Percentiles rank a stretch among this genome's conserved stretches.
Evolutionary conservation across 2,329 filamentous ascomycete species (phyloP).

Genomic region (Exophiala mesophila): DNA sequence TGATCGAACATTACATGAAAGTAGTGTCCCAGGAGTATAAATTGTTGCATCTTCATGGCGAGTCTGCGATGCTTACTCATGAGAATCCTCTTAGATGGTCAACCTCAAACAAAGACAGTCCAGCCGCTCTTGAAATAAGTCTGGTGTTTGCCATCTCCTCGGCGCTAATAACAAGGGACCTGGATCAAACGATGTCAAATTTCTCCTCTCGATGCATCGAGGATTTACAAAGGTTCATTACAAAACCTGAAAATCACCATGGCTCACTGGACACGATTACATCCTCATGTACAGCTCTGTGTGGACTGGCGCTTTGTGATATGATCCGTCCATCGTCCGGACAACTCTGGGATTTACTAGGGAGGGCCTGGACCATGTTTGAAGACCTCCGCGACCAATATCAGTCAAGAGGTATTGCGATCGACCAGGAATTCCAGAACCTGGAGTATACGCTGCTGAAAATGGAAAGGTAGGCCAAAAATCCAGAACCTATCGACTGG

Average conservation of each 20-base stretch:
- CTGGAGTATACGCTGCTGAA: conserved; percentile 8
- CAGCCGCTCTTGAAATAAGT: conserved; percentile 2
- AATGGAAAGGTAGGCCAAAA: conserved; percentile 8
- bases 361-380: conserved; percentile 8
- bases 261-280: neutral
- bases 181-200: conserved; percentile 7
- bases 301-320: conserved; percentile 12
- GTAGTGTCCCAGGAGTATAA: conserved; percentile 5
- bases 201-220: conserved; percentile 3
- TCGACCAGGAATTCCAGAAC: conserved; percentile 3
- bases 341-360: conserved; percentile 13
- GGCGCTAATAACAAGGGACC: conserved; percentile 10
- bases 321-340: conserved; percentile 8
- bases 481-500: too few relatives aligned
- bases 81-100: conserved; percentile 14
- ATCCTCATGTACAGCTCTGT: conserved; percentile 11
- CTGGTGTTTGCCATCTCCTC: conserved; percentile 15
- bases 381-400: conserved; percentile 10
- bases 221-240: conserved; percentile 5
- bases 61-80: conserved; percentile 3
- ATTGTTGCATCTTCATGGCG: conserved; percentile 2
- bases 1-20: conserved; percentile 12
- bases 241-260: neutral
- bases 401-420: neutral
- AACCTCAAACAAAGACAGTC: conserved; percentile 6